Evolutionary conservation across 371 early-diverging fungal genomes (phyloP), one percentile per base, ranked within the genome.

Genomic region (Blakeslea trispora): DNA sequence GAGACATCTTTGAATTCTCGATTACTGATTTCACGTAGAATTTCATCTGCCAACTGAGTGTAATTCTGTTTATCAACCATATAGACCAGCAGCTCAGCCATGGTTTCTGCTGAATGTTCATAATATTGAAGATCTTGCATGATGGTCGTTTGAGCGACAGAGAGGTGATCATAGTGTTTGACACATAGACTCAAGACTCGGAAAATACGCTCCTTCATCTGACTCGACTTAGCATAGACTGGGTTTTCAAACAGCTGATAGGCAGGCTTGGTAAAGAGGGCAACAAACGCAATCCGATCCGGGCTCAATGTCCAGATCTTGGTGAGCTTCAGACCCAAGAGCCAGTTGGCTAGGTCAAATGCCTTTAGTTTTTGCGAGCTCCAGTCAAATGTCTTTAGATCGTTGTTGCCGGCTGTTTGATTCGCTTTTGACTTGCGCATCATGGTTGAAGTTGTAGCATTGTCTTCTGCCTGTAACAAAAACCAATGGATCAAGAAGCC

Each of bases 61-160:
- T 87, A 81, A 23, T 88, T 86, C 59, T 87, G 83, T 32, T 87
- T 64, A 5, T 82, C 80, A 23, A 80, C 75, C 40, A 92, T 61
- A 55, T 81, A 70, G 22, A 84, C 77, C 37, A 97, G 61, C 1
- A 97, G 76, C 41, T 92, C 92, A 0, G 97, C 98, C 88, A 95
- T 91, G 15, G 88, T 80, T 62, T 98, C 96, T 23, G 93, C 83
- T 19, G 95, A 81, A 58, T 95, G 92, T 45, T 97, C 97, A 79
- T 86, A 94, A 63, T 95, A 95, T 57, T 92, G 90, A 37, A 97
- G 75, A 63, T 92, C 87, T 60, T 96, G 94, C 52, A 90, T 81
- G 18, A 96, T 85, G 14, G 92, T 85, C 0, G 92, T 90, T 62
- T 88, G 86, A n/a, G 91, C 86, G 11, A 78, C 89, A 89, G 58